Evolutionary conservation across 495 filamentous ascomycete genomes (phyloP), one percentile per base, ranked within the genome.

Genomic region (Mycothermus thermophilus): DNA sequence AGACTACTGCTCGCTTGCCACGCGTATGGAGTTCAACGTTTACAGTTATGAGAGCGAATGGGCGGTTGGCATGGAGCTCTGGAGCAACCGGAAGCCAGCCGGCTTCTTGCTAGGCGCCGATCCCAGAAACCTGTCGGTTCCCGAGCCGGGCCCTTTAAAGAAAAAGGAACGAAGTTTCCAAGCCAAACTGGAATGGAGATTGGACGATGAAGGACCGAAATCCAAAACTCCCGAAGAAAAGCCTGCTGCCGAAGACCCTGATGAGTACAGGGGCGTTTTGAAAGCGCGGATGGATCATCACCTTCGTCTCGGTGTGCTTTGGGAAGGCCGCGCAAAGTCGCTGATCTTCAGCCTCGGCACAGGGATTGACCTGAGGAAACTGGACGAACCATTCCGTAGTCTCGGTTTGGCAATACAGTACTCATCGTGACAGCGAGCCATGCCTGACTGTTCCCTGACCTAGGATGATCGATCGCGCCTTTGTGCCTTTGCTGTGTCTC

Each of bases 41-140:
- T 95, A 94, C 60, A 92, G 82, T 48, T 97, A 94, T 62, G 90
- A 96, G 61, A 93, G 83, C 51, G 86, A 92, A 24, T 71, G 94
- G 63, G 78, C 80, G 26, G 65, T 94, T 7, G 90, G 92, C 9
- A 80, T 77, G 53, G 92, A 97, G 55, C 61, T 95, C 19, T 97
- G 92, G 88, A 70, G 69, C 57, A 55, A 71, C 55, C 55, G 50
- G 34, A 43, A 54, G 43, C 61, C 55, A 22, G 53, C 55, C 27
- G 42, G 57, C 5, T 60, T 64, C 12, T 51, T 63, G 12, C 50
- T 62, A 5, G 63, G 63, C 37, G 48, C 58, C 31, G 46, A 52
- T 15, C 41, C 43, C 3, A 26, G 18, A 15, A 19, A 19, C 12
- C 31, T 45, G 8, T 40, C 36, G 1, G 50, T 49, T 15, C 34